These are phyloP conservation scores for Scheffersomyces ergatensis DNA, from an alignment of 805 yeast genomes.

Conservation along the genomic window DNA sequence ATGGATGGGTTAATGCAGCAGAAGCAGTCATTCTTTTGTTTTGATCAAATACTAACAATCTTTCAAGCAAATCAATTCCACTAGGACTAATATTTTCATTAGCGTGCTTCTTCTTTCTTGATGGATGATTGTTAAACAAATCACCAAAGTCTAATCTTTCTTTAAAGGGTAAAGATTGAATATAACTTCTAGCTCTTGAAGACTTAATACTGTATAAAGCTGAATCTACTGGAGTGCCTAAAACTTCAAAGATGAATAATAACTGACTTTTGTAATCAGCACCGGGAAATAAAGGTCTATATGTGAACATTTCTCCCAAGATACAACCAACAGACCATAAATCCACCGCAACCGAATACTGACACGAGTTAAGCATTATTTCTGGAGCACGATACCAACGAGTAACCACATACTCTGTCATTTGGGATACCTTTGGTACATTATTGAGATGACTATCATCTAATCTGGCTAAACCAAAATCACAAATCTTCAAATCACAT, in stretches of 20 bases:
- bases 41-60: constrained; percentile 87
- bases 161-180: constrained; percentile 23
- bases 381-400: constrained; percentile 87
- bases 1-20: constrained; percentile 87
- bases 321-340: constrained; percentile 83
- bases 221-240: constrained; percentile 60
- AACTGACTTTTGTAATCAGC: constrained; percentile 70
- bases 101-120: constrained; percentile 12
- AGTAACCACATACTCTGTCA: constrained; percentile 83
- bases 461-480: constrained; percentile 70
- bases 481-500: constrained; percentile 76
- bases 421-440: constrained; percentile 5
- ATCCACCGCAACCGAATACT: constrained; percentile 74
- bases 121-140: constrained; percentile 18
- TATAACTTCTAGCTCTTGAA: constrained; percentile 21
- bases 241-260: constrained; percentile 59
- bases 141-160: constrained; percentile 13
- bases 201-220: constrained; percentile 18
- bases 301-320: constrained; percentile 62
- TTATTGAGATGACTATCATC: constrained; percentile 12
- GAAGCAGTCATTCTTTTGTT: constrained; percentile 79
- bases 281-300: constrained; percentile 72
- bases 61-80: constrained; percentile 43
- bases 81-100: constrained; percentile 16
- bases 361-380: constrained; percentile 71